These are phyloP conservation scores for Saxispiralis lemnorum DNA, from an alignment of 495 filamentous ascomycete species.

Conservation along the genomic window DNA sequence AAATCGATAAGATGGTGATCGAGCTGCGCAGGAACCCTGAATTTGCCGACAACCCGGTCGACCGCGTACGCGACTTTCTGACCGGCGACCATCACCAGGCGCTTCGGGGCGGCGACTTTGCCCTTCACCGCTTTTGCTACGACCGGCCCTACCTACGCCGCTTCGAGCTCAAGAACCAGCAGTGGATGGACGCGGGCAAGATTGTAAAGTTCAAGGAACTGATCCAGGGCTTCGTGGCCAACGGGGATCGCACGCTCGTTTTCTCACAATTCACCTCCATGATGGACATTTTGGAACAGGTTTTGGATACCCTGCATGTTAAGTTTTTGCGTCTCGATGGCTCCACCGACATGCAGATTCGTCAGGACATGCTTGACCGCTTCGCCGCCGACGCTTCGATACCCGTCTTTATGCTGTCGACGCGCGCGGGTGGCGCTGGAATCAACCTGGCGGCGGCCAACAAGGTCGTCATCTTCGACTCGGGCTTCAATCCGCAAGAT, in stretches of 20 bases:
- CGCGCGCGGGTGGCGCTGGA: conserved; percentile 81
- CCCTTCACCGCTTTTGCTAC: conserved; percentile 62
- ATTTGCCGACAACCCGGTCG: conserved; percentile 3
- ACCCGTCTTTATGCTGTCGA: conserved; percentile 80
- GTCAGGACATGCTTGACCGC: conserved; percentile 71
- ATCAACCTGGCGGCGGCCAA: conserved; percentile 91
- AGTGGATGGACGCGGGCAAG: conserved; percentile 92
- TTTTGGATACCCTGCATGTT: conserved; percentile 56
- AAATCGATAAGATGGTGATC: conserved; percentile 53
- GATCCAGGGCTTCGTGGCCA: conserved; percentile 50
- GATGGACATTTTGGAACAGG: conserved; percentile 71
- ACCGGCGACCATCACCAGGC: conserved; percentile 3
- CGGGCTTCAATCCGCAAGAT: conserved; percentile 88
- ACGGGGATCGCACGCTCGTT: conserved; percentile 71
- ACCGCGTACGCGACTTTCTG: conserved; percentile 8
- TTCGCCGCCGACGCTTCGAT: conserved; percentile 64
- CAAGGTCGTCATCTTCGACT: conserved; percentile 95
- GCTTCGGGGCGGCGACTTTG: conserved; percentile 41
- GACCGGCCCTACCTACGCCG: conserved; percentile 44
- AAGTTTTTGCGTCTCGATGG: conserved; percentile 70
- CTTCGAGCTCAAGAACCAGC: conserved; percentile 50
- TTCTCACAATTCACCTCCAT: conserved; percentile 89
- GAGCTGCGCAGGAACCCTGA: conserved; percentile 51
- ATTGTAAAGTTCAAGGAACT: conserved; percentile 59
- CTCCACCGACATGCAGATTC: conserved; percentile 59